These are phyloP conservation scores for Canavalia ensiformis DNA, from an alignment of 306 rosid species.

Conservation along the genomic window DNA sequence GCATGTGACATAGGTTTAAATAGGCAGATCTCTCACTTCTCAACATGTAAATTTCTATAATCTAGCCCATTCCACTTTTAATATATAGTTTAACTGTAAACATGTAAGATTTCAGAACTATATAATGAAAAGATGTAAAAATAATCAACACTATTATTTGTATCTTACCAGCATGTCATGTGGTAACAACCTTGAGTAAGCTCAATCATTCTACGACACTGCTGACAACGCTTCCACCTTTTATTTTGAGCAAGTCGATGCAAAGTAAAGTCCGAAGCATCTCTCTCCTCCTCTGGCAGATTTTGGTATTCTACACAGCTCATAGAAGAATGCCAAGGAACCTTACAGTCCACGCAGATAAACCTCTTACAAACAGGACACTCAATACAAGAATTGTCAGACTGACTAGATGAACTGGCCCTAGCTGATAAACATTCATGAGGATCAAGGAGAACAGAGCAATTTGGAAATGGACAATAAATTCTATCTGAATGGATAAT, in stretches of 20 bases:
- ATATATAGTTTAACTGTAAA: conserved; percentile 1
- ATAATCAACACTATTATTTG: background rate
- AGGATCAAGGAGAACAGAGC: conserved; percentile 83
- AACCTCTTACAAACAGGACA: conserved; percentile 90
- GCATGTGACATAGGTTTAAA: background rate
- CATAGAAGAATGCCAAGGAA: conserved; percentile 95
- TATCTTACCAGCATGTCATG: conserved; percentile 93
- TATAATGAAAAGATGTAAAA: background rate
- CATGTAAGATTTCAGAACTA: conserved; percentile 16
- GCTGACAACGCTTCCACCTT: conserved; percentile 94
- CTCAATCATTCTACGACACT: conserved; percentile 88
- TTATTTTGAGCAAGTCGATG: conserved; percentile 76
- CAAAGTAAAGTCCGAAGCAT: conserved; percentile 75
- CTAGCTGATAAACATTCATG: conserved; percentile 71
- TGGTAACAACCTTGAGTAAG: conserved; percentile 88
- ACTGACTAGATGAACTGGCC: conserved; percentile 85
- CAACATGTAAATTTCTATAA: background rate
- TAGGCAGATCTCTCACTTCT: conserved; percentile 27
- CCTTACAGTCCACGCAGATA: conserved; percentile 82
- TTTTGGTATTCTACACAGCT: conserved; percentile 85
- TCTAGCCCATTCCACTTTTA: background rate
- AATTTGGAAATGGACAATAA: conserved; percentile 90
- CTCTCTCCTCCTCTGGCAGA: conserved; percentile 83
- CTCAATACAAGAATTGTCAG: conserved; percentile 80
- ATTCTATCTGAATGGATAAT: conserved; percentile 64